A percentile compares a stretch with the other conserved stretches of the same genome.
These are phyloP conservation scores for Aspergillus sp. DNA, from an alignment of 2,329 filamentous ascomycete genomes.

Conservation along the genomic window DNA sequence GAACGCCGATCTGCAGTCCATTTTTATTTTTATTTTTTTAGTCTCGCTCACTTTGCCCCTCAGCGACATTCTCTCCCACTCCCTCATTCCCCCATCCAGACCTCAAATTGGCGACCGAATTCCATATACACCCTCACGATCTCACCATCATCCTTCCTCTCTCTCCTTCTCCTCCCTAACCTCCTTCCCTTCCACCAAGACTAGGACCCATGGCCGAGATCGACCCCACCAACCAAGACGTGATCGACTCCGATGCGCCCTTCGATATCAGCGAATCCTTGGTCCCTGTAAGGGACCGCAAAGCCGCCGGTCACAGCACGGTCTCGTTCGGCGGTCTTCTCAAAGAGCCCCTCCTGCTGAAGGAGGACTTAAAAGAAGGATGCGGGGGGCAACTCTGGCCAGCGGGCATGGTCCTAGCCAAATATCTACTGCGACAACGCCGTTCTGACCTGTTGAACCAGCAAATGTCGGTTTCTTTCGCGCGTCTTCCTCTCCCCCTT, in stretches of 20 bases:
- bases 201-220: slow-evolving; percentile 7
- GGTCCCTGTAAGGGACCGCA: slow-evolving; percentile 53
- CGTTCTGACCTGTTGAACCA: slow-evolving; percentile 61
- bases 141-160: too few species aligned
- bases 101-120: too few species aligned
- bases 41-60: too few species aligned
- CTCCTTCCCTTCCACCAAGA: neutral
- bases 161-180: too few species aligned
- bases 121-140: too few species aligned
- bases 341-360: slow-evolving; percentile 66
- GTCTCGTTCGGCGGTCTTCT: slow-evolving; percentile 73
- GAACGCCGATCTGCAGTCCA: too few species aligned
- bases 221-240: slow-evolving; percentile 12
- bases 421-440: slow-evolving; percentile 79
- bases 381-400: slow-evolving; percentile 96
- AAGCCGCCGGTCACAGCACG: slow-evolving; percentile 50
- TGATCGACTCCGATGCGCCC: slow-evolving; percentile 26
- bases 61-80: too few species aligned
- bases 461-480: slow-evolving; percentile 63
- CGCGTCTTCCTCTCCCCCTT: neutral
- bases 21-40: too few species aligned
- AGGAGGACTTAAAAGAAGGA: slow-evolving; percentile 81
- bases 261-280: slow-evolving; percentile 54
- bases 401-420: slow-evolving; percentile 82
- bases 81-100: too few species aligned